Percentiles rank a stretch among this genome's conserved stretches.
Conservation (phyloP, 2,329 filamentous ascomycete genomes). For the Pyrenochaeta sp. region DNA sequence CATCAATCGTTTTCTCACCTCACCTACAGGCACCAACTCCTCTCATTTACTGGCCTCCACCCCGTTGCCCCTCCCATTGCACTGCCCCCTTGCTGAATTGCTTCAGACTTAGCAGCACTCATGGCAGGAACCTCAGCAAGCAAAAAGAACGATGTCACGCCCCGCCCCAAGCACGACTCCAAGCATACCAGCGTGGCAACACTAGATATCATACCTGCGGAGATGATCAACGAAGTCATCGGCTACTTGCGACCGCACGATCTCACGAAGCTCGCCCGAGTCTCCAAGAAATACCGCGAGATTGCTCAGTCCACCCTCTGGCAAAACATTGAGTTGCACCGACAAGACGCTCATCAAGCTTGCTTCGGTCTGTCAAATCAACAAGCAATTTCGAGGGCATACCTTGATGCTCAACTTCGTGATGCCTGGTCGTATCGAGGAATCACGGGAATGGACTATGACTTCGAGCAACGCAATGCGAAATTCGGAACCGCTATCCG, state of each 20-base stretch:
- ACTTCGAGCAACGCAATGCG: slow-evolving; percentile 2
- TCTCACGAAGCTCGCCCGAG: slow-evolving; percentile 8
- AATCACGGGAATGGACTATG: background rate
- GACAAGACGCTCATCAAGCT: slow-evolving; percentile 5
- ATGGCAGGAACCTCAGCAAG: background rate
- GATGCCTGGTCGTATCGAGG: background rate
- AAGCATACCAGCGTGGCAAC: background rate
- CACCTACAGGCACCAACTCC: background rate
- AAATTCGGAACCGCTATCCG: slow-evolving; percentile 3
- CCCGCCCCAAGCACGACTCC: background rate
- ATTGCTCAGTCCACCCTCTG: slow-evolving; percentile 4
- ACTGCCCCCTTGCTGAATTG: too few relatives aligned
- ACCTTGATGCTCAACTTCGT: slow-evolving; percentile 2
- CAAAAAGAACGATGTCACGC: background rate
- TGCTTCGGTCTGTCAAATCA: background rate
- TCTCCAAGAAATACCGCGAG: slow-evolving; percentile 7
- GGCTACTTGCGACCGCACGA: slow-evolving; percentile 4
- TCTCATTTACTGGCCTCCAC: too few relatives aligned
- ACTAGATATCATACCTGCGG: slow-evolving; percentile 1
- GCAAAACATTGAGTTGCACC: slow-evolving; percentile 11
- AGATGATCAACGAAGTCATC: slow-evolving; percentile 6
- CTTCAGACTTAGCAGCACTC: too few relatives aligned
- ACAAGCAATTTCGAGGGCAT: background rate
- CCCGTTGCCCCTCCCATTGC: background rate
- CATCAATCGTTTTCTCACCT: background rate